Conservation (phyloP, 2,329 filamentous ascomycete species). For the Dothistroma septosporum region DNA sequence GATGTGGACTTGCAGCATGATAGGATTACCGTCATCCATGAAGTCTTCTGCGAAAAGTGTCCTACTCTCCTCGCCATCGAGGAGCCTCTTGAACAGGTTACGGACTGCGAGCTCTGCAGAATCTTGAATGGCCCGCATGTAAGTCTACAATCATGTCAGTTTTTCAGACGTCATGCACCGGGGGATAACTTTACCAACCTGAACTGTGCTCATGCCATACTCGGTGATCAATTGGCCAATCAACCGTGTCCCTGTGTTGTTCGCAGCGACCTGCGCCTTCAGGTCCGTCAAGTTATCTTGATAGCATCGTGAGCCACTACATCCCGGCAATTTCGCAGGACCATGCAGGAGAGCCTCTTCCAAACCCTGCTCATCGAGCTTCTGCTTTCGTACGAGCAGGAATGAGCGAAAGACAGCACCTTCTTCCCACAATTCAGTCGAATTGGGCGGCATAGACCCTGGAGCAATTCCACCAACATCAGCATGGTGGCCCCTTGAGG, state of each 20-base stretch:
- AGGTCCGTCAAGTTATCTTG: conserved; percentile 37
- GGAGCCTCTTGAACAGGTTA: conserved; percentile 65
- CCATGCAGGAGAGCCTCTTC: conserved; percentile 57
- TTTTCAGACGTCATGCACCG: no score
- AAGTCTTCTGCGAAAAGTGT: conserved; percentile 67
- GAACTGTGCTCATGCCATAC: conserved; percentile 34
- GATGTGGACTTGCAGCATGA: conserved; percentile 70
- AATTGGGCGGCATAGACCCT: conserved; percentile 43
- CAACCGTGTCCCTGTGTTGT: conserved; percentile 35
- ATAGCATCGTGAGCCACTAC: conserved; percentile 32
- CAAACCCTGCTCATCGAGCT: conserved; percentile 37
- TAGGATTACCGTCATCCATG: conserved; percentile 83
- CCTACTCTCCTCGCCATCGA: conserved; percentile 57
- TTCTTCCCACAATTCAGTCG: conserved; percentile 44
- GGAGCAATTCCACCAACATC: conserved; percentile 41
- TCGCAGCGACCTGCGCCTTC: conserved; percentile 36
- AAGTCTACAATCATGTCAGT: conserved; percentile 33
- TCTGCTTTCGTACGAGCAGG: conserved; percentile 26
- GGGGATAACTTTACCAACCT: conserved; percentile 40
- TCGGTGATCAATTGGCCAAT: conserved; percentile 38
- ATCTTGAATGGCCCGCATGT: conserved; percentile 77
- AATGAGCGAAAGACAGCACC: conserved; percentile 38
- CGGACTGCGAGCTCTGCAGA: conserved; percentile 75
- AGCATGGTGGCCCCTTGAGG: conserved; percentile 45
- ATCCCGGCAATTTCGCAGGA: conserved; percentile 53